Conservation (phyloP, 345 rosid species). For the Microthlaspi erraticum region DNA sequence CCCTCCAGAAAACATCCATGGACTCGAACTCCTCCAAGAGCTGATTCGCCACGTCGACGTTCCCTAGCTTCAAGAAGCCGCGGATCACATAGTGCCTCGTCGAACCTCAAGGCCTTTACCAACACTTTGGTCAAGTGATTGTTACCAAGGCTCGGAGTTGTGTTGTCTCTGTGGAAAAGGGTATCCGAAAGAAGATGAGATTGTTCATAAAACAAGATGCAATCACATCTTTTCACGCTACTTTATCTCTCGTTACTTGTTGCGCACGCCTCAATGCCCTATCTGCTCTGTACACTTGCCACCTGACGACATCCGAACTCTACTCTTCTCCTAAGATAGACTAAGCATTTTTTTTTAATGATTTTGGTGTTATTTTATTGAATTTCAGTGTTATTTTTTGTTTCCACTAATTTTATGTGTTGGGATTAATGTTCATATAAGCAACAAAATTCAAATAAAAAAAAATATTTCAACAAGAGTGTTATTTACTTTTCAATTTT, state of each 20-base stretch:
- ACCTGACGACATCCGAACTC: slow-evolving; percentile 19
- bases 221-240: slow-evolving; percentile 34
- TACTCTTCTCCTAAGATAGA: not conserved
- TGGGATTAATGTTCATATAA: too few relatives aligned
- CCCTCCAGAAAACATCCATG: too few relatives aligned
- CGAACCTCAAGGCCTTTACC: too few relatives aligned
- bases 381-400: too few relatives aligned
- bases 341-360: too few relatives aligned
- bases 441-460: too few relatives aligned
- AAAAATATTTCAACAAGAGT: too few relatives aligned
- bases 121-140: not conserved
- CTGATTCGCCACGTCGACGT: not conserved
- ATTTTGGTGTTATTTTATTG: too few relatives aligned
- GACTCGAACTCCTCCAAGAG: not conserved
- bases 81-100: not conserved
- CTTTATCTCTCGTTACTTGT: slow-evolving; percentile 26
- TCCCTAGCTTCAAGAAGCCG: not conserved
- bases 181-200: slow-evolving; percentile 27
- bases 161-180: slow-evolving; percentile 15
- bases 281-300: slow-evolving; percentile 3
- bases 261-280: not conserved
- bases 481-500: too few relatives aligned
- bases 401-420: too few relatives aligned
- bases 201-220: slow-evolving; percentile 31
- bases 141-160: not conserved